Conservation (phyloP, 768 basidiomycete genomes). For the Kwoniella heveanensis region DNA sequence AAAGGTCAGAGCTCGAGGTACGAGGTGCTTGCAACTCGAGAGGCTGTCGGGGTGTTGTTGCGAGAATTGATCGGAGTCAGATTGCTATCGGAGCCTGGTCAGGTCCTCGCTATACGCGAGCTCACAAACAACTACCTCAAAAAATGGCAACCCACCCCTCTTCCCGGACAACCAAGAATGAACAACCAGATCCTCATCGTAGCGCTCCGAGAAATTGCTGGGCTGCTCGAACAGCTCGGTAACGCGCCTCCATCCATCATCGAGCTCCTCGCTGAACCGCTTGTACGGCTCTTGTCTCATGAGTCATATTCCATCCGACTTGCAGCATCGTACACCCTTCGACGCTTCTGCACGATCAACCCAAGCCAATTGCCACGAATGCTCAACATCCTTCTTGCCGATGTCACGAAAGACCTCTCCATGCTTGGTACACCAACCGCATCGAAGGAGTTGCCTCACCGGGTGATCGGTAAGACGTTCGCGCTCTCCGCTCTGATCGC, state of each 20-base stretch:
- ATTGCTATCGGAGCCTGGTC: constrained; percentile 89
- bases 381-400: constrained; percentile 74
- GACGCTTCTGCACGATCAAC: constrained; percentile 86
- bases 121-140: constrained; percentile 78
- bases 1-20: constrained; percentile 63
- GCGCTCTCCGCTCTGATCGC: constrained; percentile 85
- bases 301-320: constrained; percentile 85
- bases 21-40: constrained; percentile 72
- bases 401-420: constrained; percentile 78
- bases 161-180: constrained; percentile 79
- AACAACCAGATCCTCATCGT: constrained; percentile 69
- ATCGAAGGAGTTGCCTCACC: constrained; percentile 68
- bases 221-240: constrained; percentile 81
- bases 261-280: constrained; percentile 82
- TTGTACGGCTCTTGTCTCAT: constrained; percentile 81
- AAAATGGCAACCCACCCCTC: constrained; percentile 81
- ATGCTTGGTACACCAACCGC: constrained; percentile 72
- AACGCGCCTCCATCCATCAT: constrained; percentile 88
- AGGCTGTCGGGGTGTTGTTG: constrained; percentile 73
- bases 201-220: constrained; percentile 78
- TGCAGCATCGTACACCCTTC: constrained; percentile 80
- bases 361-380: constrained; percentile 80
- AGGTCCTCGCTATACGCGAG: constrained; percentile 87
- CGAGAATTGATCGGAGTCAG: constrained; percentile 84
- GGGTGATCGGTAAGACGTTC: constrained; percentile 83